phyloP scores from a whole-genome alignment of 306 rosid species.

The Medicago arabica region DNA sequence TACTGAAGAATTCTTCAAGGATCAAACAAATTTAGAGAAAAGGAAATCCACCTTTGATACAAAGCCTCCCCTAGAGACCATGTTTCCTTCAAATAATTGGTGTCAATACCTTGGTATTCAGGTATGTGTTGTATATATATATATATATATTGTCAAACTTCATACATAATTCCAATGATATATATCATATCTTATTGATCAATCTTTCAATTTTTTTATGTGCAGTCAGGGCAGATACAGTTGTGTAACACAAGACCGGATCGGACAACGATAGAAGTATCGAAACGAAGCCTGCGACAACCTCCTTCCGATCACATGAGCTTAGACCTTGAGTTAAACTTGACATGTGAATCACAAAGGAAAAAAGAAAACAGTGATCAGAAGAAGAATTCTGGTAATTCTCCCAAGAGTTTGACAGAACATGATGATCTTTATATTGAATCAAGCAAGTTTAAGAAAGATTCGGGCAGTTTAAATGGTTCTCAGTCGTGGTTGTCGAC shows the following conservation, averaged over 20 bases:
- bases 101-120: conserved; percentile 77
- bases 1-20: conserved; percentile 47
- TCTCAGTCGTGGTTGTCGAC: conserved; percentile 60
- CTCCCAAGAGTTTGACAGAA: conserved; percentile 30
- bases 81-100: conserved; percentile 73
- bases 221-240: conserved; percentile 84
- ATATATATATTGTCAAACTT: neutral
- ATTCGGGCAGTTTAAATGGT: conserved; percentile 32
- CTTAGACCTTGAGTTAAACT: conserved; percentile 87
- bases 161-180: neutral
- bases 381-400: conserved; percentile 39
- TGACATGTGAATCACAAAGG: conserved; percentile 62
- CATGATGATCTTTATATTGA: conserved; percentile 38
- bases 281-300: conserved; percentile 51
- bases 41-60: conserved; percentile 51
- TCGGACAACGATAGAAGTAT: conserved; percentile 52
- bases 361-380: conserved; percentile 32
- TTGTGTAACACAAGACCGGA: conserved; percentile 63
- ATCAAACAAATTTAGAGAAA: conserved; percentile 46
- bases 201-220: neutral
- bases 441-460: conserved; percentile 42
- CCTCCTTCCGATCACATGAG: conserved; percentile 49
- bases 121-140: conserved; percentile 44
- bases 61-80: conserved; percentile 65
- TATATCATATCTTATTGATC: neutral